Evolutionary conservation across 1,284 basidiomycete species (phyloP).

Genomic region (Mycosarcoma maydis): DNA sequence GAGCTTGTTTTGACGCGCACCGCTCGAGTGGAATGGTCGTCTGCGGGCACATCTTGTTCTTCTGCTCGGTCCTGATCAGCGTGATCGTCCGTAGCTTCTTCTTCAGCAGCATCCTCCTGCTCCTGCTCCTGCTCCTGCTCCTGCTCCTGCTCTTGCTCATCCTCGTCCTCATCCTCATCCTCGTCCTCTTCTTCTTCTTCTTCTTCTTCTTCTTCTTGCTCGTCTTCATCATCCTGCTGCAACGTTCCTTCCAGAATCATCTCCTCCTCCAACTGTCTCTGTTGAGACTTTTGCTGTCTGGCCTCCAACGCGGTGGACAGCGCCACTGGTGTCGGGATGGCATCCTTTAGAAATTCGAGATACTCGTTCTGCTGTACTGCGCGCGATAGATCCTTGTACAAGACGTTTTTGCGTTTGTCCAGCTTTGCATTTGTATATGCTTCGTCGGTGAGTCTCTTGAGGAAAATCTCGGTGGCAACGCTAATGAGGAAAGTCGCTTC

Average conservation of each 20-base stretch:
- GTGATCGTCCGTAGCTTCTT: conserved; percentile 3
- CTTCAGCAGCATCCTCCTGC: conserved; percentile 20
- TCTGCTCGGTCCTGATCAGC: too few relatives aligned
- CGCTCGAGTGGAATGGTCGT: too few relatives aligned
- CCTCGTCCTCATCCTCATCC: conserved; percentile 3
- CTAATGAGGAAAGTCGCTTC: conserved; percentile 60
- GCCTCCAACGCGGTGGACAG: conserved; percentile 47
- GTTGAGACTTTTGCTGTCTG: conserved; percentile 32
- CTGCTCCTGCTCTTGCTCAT: conserved; percentile 2
- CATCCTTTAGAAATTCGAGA: conserved; percentile 54
- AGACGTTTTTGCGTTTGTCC: conserved; percentile 55
- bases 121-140: not conserved
- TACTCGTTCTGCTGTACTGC: conserved; percentile 55
- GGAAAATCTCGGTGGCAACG: conserved; percentile 55
- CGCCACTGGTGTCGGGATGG: conserved; percentile 48
- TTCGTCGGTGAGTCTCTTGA: conserved; percentile 54
- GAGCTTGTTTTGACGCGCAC: too few relatives aligned
- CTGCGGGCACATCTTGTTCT: conserved; percentile 5
- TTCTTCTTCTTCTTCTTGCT: conserved; percentile 22
- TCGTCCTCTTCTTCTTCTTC: conserved; percentile 20
- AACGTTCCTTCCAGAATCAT: conserved; percentile 44
- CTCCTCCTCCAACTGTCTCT: conserved; percentile 29
- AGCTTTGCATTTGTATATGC: conserved; percentile 56
- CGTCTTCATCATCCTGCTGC: conserved; percentile 32
- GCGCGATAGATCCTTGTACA: conserved; percentile 57